Conservation (phyloP, 2,329 filamentous ascomycete species). For the Colletotrichum nymphaeae region DNA sequence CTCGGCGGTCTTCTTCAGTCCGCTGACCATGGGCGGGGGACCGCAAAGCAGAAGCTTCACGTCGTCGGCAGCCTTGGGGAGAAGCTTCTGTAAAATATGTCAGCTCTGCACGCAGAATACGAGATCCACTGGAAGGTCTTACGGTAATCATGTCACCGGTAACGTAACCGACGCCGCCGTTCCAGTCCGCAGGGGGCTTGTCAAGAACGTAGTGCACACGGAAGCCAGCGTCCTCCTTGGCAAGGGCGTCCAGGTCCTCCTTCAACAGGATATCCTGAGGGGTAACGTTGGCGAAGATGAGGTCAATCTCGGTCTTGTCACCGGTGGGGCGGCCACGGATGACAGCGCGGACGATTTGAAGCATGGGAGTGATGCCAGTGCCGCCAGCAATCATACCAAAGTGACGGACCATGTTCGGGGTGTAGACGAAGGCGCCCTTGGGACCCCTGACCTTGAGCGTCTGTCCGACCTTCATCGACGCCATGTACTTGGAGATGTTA, state of each 20-base stretch:
- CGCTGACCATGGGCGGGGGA: constrained; percentile 95
- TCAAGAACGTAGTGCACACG: constrained; percentile 95
- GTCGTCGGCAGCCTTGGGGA: constrained; percentile 85
- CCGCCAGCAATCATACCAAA: constrained; percentile 99
- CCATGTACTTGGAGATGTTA: constrained; percentile 96
- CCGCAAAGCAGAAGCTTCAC: constrained; percentile 96
- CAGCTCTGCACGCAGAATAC: constrained; percentile 43
- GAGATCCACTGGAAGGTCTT: constrained; percentile 41
- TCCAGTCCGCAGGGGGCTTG: constrained; percentile 93
- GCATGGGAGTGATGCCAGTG: constrained; percentile 98
- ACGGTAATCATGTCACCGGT: constrained; percentile 96
- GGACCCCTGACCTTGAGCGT: constrained; percentile 91
- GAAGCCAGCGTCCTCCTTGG: constrained; percentile 82
- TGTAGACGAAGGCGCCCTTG: constrained; percentile 98
- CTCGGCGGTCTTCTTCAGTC: constrained; percentile 96
- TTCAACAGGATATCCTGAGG: constrained; percentile 91
- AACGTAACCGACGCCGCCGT: constrained; percentile 92
- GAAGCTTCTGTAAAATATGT: constrained; percentile 68
- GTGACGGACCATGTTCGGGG: constrained; percentile 93
- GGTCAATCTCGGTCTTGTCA: constrained; percentile 88
- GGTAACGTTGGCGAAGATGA: constrained; percentile 98
- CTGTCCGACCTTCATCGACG: constrained; percentile 83
- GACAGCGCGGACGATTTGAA: constrained; percentile 94
- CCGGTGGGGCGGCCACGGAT: constrained; percentile 81
- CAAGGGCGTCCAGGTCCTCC: constrained; percentile 88